phyloP scores from a whole-genome alignment of 495 filamentous ascomycete genomes.

The Talaromyces ruber region DNA sequence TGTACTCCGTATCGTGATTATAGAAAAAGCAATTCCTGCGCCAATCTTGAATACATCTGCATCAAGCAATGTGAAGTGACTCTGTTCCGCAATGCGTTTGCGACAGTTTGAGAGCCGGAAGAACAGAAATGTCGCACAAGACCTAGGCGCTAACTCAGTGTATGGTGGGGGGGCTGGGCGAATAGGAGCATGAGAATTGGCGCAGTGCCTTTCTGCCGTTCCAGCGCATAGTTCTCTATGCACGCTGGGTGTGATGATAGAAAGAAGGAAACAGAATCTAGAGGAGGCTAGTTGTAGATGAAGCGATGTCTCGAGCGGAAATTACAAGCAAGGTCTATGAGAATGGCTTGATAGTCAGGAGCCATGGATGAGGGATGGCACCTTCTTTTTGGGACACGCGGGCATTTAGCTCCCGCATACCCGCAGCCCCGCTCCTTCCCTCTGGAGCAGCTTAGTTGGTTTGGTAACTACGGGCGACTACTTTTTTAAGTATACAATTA shows the following conservation, averaged over 20 bases:
- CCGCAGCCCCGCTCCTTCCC: not conserved
- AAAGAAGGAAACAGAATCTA: not conserved
- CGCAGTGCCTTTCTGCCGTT: not conserved
- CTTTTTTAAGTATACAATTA: not conserved
- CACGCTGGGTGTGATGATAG: not conserved
- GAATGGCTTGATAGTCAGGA: not conserved
- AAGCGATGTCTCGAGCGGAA: not conserved
- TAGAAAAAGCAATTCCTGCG: not conserved
- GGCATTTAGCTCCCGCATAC: not conserved
- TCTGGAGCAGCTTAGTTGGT: not conserved
- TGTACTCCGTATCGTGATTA: not conserved
- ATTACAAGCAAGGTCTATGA: not conserved
- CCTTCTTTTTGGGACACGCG: not conserved
- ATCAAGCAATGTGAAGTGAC: not conserved
- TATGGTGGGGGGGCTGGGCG: not conserved
- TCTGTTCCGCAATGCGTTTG: not conserved
- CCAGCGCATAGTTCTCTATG: not conserved
- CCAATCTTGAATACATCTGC: not conserved
- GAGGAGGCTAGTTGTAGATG: no score
- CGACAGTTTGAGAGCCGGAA: not conserved
- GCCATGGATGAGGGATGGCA: not conserved
- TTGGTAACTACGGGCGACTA: not conserved
- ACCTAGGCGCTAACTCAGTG: not conserved
- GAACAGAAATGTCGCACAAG: not conserved
- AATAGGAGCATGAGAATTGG: not conserved